A percentile compares a stretch with the other conserved stretches of the same genome.
Evolutionary conservation across 306 rosid genomes (phyloP).

Genomic region (Arachis stenosperma): DNA sequence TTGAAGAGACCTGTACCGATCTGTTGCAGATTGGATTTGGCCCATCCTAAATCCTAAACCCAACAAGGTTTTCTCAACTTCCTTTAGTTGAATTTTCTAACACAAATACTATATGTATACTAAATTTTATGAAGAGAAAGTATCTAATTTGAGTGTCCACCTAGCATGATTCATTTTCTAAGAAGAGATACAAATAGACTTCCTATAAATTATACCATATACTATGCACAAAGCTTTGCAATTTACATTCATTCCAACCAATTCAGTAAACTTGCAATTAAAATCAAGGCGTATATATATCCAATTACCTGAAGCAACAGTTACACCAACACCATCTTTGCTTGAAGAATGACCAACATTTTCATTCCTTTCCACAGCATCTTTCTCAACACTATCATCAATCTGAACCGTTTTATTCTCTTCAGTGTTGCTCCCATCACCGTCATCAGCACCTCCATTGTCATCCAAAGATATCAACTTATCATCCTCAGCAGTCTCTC

Average conservation of each 20-base stretch:
- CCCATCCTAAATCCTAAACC: no score
- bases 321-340: neutral
- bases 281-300: neutral
- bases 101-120: no score
- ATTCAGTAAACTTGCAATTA: neutral
- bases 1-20: no score
- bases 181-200: no score
- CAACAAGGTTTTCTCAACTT: no score
- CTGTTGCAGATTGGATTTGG: no score
- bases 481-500: neutral
- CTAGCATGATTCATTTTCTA: no score
- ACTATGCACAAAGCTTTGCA: slow-evolving; percentile 7
- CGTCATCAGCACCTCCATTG: neutral
- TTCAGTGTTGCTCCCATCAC: neutral
- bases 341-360: neutral
- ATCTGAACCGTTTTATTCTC: neutral
- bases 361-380: neutral
- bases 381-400: neutral
- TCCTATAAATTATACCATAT: neutral
- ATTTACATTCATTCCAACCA: neutral
- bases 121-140: no score
- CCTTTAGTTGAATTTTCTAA: no score
- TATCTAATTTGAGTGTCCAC: no score
- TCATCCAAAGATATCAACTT: neutral
- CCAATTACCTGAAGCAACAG: slow-evolving; percentile 38